Evolutionary conservation across 352 stramenopile genomes (phyloP), one percentile per base, ranked within the genome.

Genomic region (Globisporangium acanthophoron): DNA sequence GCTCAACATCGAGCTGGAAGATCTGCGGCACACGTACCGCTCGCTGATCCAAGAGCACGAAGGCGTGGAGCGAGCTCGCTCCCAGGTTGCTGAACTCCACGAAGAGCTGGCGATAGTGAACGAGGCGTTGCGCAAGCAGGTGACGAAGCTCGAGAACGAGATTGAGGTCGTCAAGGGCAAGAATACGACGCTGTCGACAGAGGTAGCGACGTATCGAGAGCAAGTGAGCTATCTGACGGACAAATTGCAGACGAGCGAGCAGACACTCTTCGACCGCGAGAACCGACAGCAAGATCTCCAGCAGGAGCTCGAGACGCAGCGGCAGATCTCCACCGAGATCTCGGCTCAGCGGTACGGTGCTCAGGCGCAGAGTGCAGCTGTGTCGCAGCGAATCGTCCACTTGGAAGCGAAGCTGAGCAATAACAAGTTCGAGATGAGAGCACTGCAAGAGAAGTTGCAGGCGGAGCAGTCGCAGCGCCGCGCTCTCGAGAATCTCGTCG

Each of bases 151-250:
- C 24, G 67, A 84, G n/a, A 87, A 84, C 29, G 82, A 92, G 45
- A 35, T 85, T 0, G 68, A 85, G 12, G 27, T 71, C 15, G 41
- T 87, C 5, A 62, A 66, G 20, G 66, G 86, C 37, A 86, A 90
- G 61, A 85, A 85, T 29, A 57, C 61, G 8, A 89, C 69, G 5
- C 62, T 90, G 7, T 57, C 67, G 31, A 77, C 74, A 0, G 82
- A 94, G 62, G 66, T 63, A 18, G 57, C 65, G 5, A 85, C 84
- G 18, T 90, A 89, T 58, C 69, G 82, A 11, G 80, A 91, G n/a
- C 85, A 94, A 65, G 79, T 94, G 21, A 90, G 65, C 44, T 87
- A 88, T 45, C 60, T 94, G 16, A 89, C 82, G 1, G 78, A 91
- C 39, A 87, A 92, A 48, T 61, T 94, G 24, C 74, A 87, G 43